These are phyloP conservation scores for Eimeria tenella DNA, from an alignment of 169 alveolate species.

Conservation along the genomic window DNA sequence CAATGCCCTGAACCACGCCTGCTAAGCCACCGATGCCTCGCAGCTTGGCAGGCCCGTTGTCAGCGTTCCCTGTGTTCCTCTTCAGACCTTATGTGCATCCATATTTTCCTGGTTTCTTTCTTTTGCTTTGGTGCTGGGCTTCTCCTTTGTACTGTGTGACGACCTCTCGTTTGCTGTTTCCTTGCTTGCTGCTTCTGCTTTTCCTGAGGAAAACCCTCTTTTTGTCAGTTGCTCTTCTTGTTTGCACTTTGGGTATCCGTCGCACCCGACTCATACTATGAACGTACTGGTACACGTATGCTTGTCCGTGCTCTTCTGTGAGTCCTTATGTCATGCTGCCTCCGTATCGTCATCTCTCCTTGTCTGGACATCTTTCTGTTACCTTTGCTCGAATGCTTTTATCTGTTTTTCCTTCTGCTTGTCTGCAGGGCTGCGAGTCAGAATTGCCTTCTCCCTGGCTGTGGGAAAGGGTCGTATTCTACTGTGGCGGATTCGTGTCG, in stretches of 20 bases:
- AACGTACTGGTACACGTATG: too few species aligned
- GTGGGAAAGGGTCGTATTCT: conserved; percentile 74
- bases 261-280: too few species aligned
- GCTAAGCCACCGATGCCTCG: too few species aligned
- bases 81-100: not conserved
- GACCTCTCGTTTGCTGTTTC: too few species aligned
- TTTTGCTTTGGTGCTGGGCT: too few species aligned
- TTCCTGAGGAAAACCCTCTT: too few species aligned
- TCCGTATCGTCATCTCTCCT: not conserved
- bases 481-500: conserved; percentile 57
- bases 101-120: not conserved
- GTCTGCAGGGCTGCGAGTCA: conserved; percentile 69
- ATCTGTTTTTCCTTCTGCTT: not conserved
- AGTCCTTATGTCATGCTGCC: not conserved
- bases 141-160: too few species aligned
- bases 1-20: too few species aligned
- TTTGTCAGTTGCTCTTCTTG: too few species aligned
- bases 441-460: conserved; percentile 79
- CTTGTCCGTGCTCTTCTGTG: not conserved
- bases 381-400: not conserved
- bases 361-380: not conserved
- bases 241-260: too few species aligned
- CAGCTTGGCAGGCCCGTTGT: too few species aligned
- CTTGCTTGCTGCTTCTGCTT: too few species aligned
- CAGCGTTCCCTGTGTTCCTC: not conserved